Evolutionary conservation across 2,329 filamentous ascomycete genomes (phyloP).

Genomic region (Verticillium nonalfalfae): DNA sequence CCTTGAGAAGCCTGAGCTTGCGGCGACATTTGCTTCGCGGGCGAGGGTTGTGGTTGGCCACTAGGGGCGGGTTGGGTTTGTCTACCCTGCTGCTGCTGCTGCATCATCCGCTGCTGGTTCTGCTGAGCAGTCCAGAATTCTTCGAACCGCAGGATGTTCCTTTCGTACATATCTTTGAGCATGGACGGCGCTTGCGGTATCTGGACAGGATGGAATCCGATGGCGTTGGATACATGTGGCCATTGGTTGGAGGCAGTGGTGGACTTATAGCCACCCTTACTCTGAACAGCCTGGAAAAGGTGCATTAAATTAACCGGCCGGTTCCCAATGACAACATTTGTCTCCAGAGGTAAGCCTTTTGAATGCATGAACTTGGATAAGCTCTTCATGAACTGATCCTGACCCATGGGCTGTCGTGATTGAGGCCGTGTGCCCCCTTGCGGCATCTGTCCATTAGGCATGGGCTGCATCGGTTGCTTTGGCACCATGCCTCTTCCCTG

Average conservation of each 20-base stretch:
- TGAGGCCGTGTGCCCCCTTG: conserved; percentile 47
- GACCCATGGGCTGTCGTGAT: conserved; percentile 39
- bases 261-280: conserved; percentile 72
- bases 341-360: conserved; percentile 67
- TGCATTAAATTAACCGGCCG: conserved; percentile 68
- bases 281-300: conserved; percentile 67
- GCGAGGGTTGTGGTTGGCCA: conserved; percentile 25
- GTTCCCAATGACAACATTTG: conserved; percentile 66
- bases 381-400: conserved; percentile 69
- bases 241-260: conserved; percentile 67
- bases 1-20: conserved; percentile 20
- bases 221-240: conserved; percentile 61
- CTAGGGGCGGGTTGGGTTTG: conserved; percentile 22
- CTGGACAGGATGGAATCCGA: conserved; percentile 58
- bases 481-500: conserved; percentile 45
- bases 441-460: conserved; percentile 52
- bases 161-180: conserved; percentile 67
- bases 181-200: conserved; percentile 62
- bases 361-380: conserved; percentile 72
- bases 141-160: conserved; percentile 73
- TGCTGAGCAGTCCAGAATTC: conserved; percentile 55
- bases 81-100: conserved; percentile 39
- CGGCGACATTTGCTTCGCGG: conserved; percentile 34
- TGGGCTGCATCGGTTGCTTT: conserved; percentile 41
- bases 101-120: conserved; percentile 44